Conservation (phyloP, 805 yeast species). For the Wickerhamia fluorescens region DNA sequence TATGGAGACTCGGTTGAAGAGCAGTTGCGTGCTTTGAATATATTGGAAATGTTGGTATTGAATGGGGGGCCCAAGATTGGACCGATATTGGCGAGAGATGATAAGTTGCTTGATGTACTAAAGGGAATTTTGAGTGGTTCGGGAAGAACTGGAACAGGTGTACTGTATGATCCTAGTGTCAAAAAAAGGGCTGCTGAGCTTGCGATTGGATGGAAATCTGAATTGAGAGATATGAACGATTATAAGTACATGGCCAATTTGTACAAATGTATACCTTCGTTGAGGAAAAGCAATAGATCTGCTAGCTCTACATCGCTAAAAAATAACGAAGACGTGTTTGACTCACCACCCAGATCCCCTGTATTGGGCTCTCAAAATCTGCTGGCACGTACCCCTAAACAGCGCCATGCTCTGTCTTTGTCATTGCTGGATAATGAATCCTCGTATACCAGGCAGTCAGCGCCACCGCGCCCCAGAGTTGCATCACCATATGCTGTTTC, state of each 20-base stretch:
- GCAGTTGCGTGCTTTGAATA: conserved; percentile 56
- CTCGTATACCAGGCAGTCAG: conserved; percentile 2
- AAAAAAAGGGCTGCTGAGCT: conserved; percentile 42
- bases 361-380: background rate
- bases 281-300: conserved; percentile 5
- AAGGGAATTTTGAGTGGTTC: conserved; percentile 38
- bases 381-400: background rate
- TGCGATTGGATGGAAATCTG: conserved; percentile 62
- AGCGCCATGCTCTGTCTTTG: background rate
- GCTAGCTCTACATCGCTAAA: background rate
- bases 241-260: conserved; percentile 44
- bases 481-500: conserved; percentile 15
- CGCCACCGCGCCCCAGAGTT: conserved; percentile 21
- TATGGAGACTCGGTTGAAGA: conserved; percentile 59
- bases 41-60: conserved; percentile 32
- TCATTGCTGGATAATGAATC: conserved; percentile 1
- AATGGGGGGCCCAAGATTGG: conserved; percentile 39
- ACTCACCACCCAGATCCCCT: conserved; percentile 3
- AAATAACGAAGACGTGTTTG: background rate
- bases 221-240: conserved; percentile 42
- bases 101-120: conserved; percentile 58
- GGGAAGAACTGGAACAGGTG: conserved; percentile 27
- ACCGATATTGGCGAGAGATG: conserved; percentile 54
- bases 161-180: conserved; percentile 35
- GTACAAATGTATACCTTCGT: conserved; percentile 37